Percentiles rank a stretch among this genome's conserved stretches.
These are phyloP conservation scores for Deuterostichococcus epilithicus DNA, from an alignment of 139 green algal species.

Conservation along the genomic window DNA sequence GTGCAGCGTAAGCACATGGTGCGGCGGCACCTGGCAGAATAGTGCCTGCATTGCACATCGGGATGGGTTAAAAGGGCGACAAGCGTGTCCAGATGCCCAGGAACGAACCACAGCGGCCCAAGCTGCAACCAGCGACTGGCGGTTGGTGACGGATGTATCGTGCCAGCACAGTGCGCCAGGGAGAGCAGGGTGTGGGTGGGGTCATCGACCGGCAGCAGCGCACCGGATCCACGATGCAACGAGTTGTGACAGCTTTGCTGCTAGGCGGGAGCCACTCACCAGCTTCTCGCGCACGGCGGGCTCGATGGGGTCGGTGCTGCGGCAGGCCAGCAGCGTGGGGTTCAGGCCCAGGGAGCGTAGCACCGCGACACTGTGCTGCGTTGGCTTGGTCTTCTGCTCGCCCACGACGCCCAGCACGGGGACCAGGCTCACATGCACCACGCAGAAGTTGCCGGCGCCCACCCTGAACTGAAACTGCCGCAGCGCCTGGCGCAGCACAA, in stretches of 20 bases:
- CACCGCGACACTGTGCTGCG: conserved; percentile 92
- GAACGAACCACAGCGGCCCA: not conserved
- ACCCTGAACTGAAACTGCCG: conserved; percentile 85
- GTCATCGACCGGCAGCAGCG: too few relatives aligned
- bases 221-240: too few relatives aligned
- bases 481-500: conserved; percentile 46
- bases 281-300: conserved; percentile 85
- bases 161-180: too few relatives aligned
- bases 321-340: conserved; percentile 86
- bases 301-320: conserved; percentile 72
- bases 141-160: too few relatives aligned
- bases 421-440: conserved; percentile 94
- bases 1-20: conserved; percentile 90
- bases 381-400: conserved; percentile 99
- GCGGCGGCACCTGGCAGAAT: conserved; percentile 90
- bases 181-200: too few relatives aligned
- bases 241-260: too few relatives aligned
- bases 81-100: not conserved
- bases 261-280: conserved; percentile 31
- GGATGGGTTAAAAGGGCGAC: not conserved
- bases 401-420: conserved; percentile 96
- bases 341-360: conserved; percentile 89
- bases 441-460: conserved; percentile 76
- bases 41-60: conserved; percentile 53
- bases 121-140: too few relatives aligned